A percentile compares a stretch with the other conserved stretches of the same genome.
Conservation (phyloP, 2,329 filamentous ascomycete genomes). For the Diaporthe destruens region DNA sequence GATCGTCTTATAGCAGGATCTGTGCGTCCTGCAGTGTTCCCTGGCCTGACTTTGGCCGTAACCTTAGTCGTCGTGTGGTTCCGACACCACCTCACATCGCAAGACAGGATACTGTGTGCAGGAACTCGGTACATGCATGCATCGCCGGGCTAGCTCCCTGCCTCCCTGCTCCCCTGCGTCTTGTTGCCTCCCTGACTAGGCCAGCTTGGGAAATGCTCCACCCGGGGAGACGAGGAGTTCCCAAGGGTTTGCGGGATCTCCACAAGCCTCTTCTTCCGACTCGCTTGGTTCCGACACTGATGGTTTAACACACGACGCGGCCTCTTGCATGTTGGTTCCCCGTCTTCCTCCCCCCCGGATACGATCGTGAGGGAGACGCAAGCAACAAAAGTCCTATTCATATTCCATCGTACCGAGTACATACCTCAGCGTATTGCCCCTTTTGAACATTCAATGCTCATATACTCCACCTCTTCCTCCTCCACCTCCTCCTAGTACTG, state of each 20-base stretch:
- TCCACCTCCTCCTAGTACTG: no score
- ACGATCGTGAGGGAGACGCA: neutral
- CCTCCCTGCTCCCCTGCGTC: neutral
- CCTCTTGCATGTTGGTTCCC: neutral
- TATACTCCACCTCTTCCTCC: neutral
- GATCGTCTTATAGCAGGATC: constrained; percentile 23
- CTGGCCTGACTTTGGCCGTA: constrained; percentile 5
- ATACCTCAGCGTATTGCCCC: neutral
- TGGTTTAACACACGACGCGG: constrained; percentile 10
- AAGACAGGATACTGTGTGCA: neutral
- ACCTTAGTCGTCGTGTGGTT: constrained; percentile 7
- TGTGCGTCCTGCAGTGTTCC: constrained; percentile 27
- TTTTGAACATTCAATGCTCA: no score
- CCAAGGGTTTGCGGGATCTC: constrained; percentile 11
- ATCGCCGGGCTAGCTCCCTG: neutral
- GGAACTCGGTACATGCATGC: constrained; percentile 4
- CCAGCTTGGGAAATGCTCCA: constrained; percentile 15
- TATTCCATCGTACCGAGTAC: neutral
- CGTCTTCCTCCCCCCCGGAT: neutral
- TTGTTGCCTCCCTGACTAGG: neutral
- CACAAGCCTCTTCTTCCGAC: neutral
- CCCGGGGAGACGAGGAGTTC: constrained; percentile 22
- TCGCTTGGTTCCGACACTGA: constrained; percentile 15
- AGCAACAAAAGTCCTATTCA: neutral
- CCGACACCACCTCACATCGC: constrained; percentile 7